These are phyloP conservation scores for Paramarasmius palmivorus DNA, from an alignment of 1,284 basidiomycete species.

Conservation along the genomic window DNA sequence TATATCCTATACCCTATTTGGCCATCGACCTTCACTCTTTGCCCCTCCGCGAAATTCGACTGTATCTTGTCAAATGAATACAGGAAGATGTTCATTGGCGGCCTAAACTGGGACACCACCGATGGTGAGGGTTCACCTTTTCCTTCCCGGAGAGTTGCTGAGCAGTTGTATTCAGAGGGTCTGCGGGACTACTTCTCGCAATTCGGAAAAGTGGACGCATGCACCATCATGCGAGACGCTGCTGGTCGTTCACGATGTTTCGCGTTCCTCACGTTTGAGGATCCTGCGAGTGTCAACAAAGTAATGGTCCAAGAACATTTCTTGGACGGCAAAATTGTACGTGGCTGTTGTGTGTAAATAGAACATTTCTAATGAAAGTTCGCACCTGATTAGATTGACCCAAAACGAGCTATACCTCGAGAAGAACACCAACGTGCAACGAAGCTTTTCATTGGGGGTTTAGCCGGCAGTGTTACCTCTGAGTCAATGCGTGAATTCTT, in stretches of 20 bases:
- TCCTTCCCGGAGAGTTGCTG: conserved; percentile 39
- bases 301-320: conserved; percentile 90
- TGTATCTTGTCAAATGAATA: conserved; percentile 11
- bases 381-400: conserved; percentile 79
- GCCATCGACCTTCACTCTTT: conserved; percentile 33
- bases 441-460: conserved; percentile 94
- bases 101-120: conserved; percentile 96
- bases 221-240: conserved; percentile 94
- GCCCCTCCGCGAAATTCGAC: too few relatives aligned
- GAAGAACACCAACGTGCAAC: conserved; percentile 91
- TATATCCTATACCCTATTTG: background rate
- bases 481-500: conserved; percentile 94
- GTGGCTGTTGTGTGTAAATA: conserved; percentile 27
- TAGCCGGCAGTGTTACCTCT: conserved; percentile 89
- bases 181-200: conserved; percentile 86
- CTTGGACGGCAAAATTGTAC: conserved; percentile 91
- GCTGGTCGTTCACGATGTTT: conserved; percentile 92
- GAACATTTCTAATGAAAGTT: conserved; percentile 4
- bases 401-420: conserved; percentile 96
- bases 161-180: conserved; percentile 56
- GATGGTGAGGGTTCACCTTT: conserved; percentile 69
- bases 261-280: conserved; percentile 91
- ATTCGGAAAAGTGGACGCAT: conserved; percentile 90
- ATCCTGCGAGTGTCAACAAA: conserved; percentile 84
- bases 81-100: conserved; percentile 98